Conservation (phyloP, 805 yeast species). For the Wickerhamiella alocasiicola region DNA sequence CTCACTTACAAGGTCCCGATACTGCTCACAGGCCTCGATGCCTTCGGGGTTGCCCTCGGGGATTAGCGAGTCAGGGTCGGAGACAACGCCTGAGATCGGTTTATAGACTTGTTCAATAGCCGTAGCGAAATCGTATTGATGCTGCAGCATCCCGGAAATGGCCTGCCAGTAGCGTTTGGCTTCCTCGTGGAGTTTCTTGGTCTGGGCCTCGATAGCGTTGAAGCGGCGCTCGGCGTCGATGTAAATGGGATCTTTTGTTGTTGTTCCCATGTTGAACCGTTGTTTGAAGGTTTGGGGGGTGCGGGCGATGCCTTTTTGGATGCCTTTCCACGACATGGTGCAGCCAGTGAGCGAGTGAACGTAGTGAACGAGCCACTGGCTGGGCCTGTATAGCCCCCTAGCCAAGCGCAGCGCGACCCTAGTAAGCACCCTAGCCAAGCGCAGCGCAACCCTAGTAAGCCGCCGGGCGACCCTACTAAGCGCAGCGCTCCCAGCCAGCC, state of each 20-base stretch:
- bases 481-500: too few species aligned
- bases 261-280: conserved; percentile 62
- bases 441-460: too few species aligned
- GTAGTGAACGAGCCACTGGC: not conserved
- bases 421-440: too few species aligned
- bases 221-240: conserved; percentile 93
- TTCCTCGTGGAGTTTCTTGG: conserved; percentile 80
- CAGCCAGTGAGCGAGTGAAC: not conserved
- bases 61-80: conserved; percentile 74
- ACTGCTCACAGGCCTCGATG: conserved; percentile 85
- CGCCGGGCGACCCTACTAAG: too few species aligned
- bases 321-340: conserved; percentile 26
- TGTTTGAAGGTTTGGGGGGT: conserved; percentile 90
- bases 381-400: too few species aligned
- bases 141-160: conserved; percentile 84
- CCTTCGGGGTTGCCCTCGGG: conserved; percentile 97
- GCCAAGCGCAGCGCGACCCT: too few species aligned
- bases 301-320: conserved; percentile 25
- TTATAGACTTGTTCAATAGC: conserved; percentile 93
- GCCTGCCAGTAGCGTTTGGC: conserved; percentile 82
- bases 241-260: conserved; percentile 75
- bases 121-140: conserved; percentile 89
- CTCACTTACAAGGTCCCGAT: conserved; percentile 75
- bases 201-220: conserved; percentile 79
- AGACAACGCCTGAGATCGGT: conserved; percentile 84